Conservation (phyloP, 2,329 filamentous ascomycete species). For the Onygenales sp. region DNA sequence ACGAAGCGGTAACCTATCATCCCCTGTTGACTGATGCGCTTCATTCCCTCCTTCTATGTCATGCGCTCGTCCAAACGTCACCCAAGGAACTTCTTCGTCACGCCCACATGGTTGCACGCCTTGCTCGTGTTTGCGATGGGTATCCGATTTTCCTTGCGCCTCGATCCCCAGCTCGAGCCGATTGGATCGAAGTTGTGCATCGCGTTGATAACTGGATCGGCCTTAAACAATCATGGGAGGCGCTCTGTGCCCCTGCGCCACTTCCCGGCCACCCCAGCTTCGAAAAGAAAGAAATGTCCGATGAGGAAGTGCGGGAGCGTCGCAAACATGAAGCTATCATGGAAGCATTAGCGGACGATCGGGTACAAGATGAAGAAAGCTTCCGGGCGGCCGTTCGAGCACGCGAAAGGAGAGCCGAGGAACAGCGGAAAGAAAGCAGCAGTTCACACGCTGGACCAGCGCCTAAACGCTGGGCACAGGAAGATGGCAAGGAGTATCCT, state of each 20-base stretch:
- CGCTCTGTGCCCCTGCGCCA: constrained; percentile 54
- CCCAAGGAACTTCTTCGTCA: constrained; percentile 68
- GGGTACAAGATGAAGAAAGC: constrained; percentile 56
- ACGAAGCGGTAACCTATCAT: constrained; percentile 68
- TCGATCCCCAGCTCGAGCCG: constrained; percentile 60
- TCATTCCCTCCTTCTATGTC: constrained; percentile 67
- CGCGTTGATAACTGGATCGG: constrained; percentile 61
- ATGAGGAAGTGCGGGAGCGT: constrained; percentile 49
- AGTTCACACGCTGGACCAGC: constrained; percentile 10
- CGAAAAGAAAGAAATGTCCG: constrained; percentile 33
- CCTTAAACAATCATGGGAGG: constrained; percentile 58
- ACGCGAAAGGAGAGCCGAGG: constrained; percentile 43
- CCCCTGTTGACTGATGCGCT: constrained; percentile 70
- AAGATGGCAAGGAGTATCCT: constrained; percentile 59
- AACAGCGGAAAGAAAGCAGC: constrained; percentile 14
- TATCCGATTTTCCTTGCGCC: constrained; percentile 72
- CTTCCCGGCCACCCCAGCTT: constrained; percentile 33
- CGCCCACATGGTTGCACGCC: constrained; percentile 69
- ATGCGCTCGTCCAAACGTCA: constrained; percentile 71
- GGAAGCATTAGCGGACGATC: constrained; percentile 58
- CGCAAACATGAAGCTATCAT: constrained; percentile 57
- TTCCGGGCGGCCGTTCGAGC: constrained; percentile 56
- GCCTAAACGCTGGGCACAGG: constrained; percentile 52
- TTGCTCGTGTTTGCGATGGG: constrained; percentile 64
- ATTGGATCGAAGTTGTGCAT: constrained; percentile 70